Evolutionary conservation across 345 rosid species (phyloP).

Genomic region (Garcia nutans): DNA sequence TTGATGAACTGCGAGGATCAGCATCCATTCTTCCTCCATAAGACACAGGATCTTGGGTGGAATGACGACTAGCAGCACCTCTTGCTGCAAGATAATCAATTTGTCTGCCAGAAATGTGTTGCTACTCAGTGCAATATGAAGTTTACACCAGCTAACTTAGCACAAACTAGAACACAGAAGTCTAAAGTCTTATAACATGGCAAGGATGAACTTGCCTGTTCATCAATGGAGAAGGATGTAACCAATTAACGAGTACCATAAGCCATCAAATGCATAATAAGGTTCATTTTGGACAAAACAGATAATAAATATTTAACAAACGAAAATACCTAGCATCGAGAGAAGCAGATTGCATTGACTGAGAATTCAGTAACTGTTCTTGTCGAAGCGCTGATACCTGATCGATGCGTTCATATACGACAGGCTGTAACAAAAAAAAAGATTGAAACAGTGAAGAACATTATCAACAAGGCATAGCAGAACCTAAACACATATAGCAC

Average conservation of each 20-base stretch:
- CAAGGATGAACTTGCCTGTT: constrained; percentile 31
- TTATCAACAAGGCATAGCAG: not conserved
- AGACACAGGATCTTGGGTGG: constrained; percentile 65
- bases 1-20: constrained; percentile 63
- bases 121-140: constrained; percentile 65
- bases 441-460: not conserved
- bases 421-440: constrained; percentile 48
- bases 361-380: constrained; percentile 76
- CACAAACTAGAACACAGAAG: constrained; percentile 29
- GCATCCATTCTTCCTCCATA: constrained; percentile 80
- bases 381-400: constrained; percentile 78
- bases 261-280: constrained; percentile 14
- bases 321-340: constrained; percentile 71
- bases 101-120: constrained; percentile 93
- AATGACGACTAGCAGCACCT: constrained; percentile 65
- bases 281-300: constrained; percentile 10
- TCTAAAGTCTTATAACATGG: constrained; percentile 16
- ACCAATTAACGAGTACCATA: constrained; percentile 1
- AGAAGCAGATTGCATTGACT: constrained; percentile 63
- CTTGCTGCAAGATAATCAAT: constrained; percentile 85
- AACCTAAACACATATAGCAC: too few relatives aligned
- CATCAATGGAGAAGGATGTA: constrained; percentile 7
- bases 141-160: constrained; percentile 35
- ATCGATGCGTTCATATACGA: constrained; percentile 70
- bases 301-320: constrained; percentile 7